Base-by-base conservation (phyloP, 441 rosid species). In the Euphorbia celastroides region DNA sequence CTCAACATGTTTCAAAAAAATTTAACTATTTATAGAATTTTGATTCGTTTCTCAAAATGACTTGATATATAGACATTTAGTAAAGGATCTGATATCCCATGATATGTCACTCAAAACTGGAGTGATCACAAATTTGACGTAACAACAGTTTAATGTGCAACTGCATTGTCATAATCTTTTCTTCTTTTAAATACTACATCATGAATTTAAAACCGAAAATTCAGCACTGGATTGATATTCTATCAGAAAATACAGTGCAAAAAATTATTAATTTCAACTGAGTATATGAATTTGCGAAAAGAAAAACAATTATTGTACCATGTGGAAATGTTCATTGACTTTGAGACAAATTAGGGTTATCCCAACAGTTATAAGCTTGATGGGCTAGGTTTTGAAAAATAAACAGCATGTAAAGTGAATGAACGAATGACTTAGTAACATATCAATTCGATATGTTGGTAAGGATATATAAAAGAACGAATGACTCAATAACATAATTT, bases 301-400 rank as follows among this genome's bases (percentile, higher is more conserved):
- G 16, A 14, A 16, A 2, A 14, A 22, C n/a, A 38, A 38, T 61
- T 1, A 0, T 3, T 59, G 9, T 34, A 48, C 66, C 75, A 61
- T 13, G 75, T 68, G 74, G 62, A 16, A 77, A 68, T 74, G 74
- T 71, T 71, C 46, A 70, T 58, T 41, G 52, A 11, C 60, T 44
- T 60, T 68, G 46, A 54, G 57, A 64, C 71, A 44, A 60, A 17
- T 69, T n/a, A 5, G 54, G 54, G 1, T n/a, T 48, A 20, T 0
- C 54, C 54, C 54, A 48, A 4, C 54, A 48, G 54, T 48, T 48
- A 7, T 12, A 48, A 17, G 14, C 17, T 10, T 17, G 17, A 23
- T 48, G 52, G 52, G 52, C 17, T 46, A 20, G 52, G 14, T 48
- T n/a, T 48, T 48, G 54, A 48, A 20, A 23, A 17, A 3, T 48